Evolutionary conservation across 805 yeast genomes (phyloP).

Genomic region (Saturnispora quitensis): DNA sequence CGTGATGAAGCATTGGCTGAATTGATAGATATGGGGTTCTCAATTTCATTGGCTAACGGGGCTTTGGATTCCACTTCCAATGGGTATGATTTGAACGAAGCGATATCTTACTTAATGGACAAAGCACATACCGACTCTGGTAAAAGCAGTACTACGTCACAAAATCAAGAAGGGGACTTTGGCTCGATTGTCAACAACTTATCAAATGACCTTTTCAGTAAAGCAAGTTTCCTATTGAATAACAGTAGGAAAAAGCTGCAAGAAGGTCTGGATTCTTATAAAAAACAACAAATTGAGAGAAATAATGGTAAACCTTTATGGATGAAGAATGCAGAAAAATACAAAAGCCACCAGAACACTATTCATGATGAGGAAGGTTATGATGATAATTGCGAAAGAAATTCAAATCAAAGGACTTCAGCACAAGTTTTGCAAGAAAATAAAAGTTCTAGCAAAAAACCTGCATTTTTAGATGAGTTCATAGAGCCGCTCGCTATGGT

Average conservation of each 20-base stretch:
- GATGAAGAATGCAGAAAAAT: slow-evolving; percentile 54
- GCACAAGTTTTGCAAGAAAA: not conserved
- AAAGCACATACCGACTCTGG: slow-evolving; percentile 34
- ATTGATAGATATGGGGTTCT: slow-evolving; percentile 72
- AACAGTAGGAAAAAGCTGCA: slow-evolving; percentile 53
- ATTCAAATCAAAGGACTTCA: slow-evolving; percentile 19
- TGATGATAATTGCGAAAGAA: slow-evolving; percentile 27
- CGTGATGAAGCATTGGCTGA: slow-evolving; percentile 53
- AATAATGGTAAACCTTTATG: slow-evolving; percentile 50
- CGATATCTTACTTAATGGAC: slow-evolving; percentile 58
- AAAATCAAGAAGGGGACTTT: slow-evolving; percentile 25
- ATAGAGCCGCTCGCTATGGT: not conserved
- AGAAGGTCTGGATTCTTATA: slow-evolving; percentile 53
- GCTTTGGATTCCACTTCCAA: slow-evolving; percentile 46
- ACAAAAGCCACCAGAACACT: slow-evolving; percentile 30
- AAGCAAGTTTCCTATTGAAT: slow-evolving; percentile 50
- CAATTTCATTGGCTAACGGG: slow-evolving; percentile 45
- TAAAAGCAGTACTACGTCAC: not conserved
- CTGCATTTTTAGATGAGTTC: not conserved
- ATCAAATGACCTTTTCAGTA: slow-evolving; percentile 46
- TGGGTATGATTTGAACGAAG: slow-evolving; percentile 53
- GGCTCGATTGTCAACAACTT: slow-evolving; percentile 40
- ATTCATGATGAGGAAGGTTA: slow-evolving; percentile 36
- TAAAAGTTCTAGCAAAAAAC: not conserved
- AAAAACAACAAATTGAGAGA: slow-evolving; percentile 26